Evolutionary conservation across 129 eudicot genomes (phyloP).

Genomic region (Flaveria sonorensis): DNA sequence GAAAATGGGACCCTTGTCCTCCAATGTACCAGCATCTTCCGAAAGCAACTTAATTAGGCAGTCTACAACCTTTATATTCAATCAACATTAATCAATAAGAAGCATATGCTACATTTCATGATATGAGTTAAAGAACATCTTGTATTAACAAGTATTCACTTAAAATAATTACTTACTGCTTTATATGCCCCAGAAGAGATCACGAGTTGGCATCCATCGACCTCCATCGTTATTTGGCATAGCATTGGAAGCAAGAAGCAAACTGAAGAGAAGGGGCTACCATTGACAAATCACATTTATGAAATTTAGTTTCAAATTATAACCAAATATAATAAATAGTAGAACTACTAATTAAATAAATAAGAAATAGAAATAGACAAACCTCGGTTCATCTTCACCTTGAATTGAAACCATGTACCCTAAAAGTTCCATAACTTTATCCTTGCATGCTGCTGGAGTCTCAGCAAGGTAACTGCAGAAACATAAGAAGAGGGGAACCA

Average conservation of each 20-base stretch:
- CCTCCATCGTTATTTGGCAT: constrained; percentile 82
- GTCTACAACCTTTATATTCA: constrained; percentile 55
- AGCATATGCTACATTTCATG: background rate
- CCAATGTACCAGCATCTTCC: constrained; percentile 36
- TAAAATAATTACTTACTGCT: constrained; percentile 52
- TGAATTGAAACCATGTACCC: constrained; percentile 77
- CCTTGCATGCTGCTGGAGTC: constrained; percentile 72
- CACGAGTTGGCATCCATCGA: constrained; percentile 59
- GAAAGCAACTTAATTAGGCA: constrained; percentile 61
- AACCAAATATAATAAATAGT: background rate
- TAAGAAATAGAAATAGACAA: constrained; percentile 18
- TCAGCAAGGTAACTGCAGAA: constrained; percentile 85
- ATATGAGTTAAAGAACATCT: background rate
- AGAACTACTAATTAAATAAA: constrained; percentile 9
- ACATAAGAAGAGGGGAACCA: background rate
- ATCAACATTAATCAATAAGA: background rate
- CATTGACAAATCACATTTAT: constrained; percentile 19
- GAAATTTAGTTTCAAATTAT: constrained; percentile 16
- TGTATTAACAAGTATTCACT: background rate
- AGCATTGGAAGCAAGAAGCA: constrained; percentile 95
- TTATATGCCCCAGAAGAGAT: constrained; percentile 71
- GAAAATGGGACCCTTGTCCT: constrained; percentile 61
- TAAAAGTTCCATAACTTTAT: constrained; percentile 67
- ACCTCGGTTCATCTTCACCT: constrained; percentile 86
- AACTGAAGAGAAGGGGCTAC: constrained; percentile 66